Base-by-base conservation (phyloP, 78 protist genomes). In the Bigelowiella natans region DNA sequence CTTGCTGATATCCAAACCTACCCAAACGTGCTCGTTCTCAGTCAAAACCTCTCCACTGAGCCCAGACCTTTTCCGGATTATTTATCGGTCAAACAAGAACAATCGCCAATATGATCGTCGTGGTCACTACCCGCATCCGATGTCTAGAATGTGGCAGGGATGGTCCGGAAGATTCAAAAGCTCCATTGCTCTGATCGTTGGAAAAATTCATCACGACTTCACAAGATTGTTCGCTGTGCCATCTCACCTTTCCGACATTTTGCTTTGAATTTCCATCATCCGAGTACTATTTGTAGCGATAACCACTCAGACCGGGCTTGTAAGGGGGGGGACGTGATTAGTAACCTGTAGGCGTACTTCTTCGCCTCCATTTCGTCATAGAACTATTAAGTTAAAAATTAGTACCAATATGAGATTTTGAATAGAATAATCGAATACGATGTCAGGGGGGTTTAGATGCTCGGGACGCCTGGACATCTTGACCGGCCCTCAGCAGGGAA, bases 31-130 rank as follows among this genome's bases (percentile, higher is more conserved):
- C 2, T 92, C 92, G 0, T 0, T 30, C 37, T 91, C 86, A 0
- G 37, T 34, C 2, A 93, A 73, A 26, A 37, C 88, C 29, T 31
- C 82, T 0, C 93, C 95, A n/a, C 64, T 29, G 28, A 86, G 40
- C 0, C 95, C 95, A n/a, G 95, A 88, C 30, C 95, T 51, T 7
- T 51, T n/a, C n/a, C n/a, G n/a, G n/a, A n/a, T n/a, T n/a, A n/a
- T n/a, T n/a, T n/a, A n/a, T n/a, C n/a, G n/a, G n/a, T n/a, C n/a
- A n/a, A n/a, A n/a, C n/a, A n/a, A n/a, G n/a, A n/a, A n/a, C n/a
- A n/a, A n/a, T n/a, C n/a, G n/a, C n/a, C n/a, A n/a, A n/a, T n/a
- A n/a, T n/a, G n/a, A n/a, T n/a, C n/a, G n/a, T n/a, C n/a, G n/a
- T n/a, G n/a, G n/a, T n/a, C 7, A 26, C 7, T 51, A 51, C 73